These are phyloP conservation scores for Triticum turgidum DNA, from an alignment of 176 grass and related monocot genomes.

Conservation along the genomic window DNA sequence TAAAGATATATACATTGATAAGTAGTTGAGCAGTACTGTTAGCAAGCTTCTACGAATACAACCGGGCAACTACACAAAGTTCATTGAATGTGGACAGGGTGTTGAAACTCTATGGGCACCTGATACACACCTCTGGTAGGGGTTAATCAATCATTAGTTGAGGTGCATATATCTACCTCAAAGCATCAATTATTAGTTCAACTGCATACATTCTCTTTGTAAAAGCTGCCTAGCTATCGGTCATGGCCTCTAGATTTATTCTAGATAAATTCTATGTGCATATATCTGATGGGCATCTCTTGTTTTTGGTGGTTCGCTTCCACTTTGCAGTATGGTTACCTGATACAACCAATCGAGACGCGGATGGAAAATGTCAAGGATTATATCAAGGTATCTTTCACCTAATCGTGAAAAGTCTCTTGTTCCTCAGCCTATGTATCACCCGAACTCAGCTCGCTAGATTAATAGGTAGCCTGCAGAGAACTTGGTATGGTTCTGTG, in stretches of 20 bases:
- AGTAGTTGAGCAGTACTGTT: conserved; percentile 16
- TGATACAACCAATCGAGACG: conserved; percentile 83
- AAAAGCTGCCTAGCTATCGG: conserved; percentile 9
- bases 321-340: conserved; percentile 68
- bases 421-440: neutral
- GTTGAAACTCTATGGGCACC: neutral
- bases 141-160: neutral
- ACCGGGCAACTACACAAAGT: neutral
- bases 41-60: neutral
- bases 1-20: neutral
- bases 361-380: conserved; percentile 78
- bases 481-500: no score
- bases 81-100: conserved; percentile 47
- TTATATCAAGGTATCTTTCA: conserved; percentile 68
- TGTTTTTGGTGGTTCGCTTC: neutral
- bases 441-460: no score
- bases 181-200: neutral
- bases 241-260: conserved; percentile 14
- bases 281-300: conserved; percentile 9
- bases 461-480: no score
- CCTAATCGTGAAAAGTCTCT: neutral
- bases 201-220: conserved; percentile 21
- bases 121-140: neutral
- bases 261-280: neutral
- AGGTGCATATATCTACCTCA: neutral